phyloP scores from a whole-genome alignment of 2,329 filamentous ascomycete species.

The Trichoderma sp. region DNA sequence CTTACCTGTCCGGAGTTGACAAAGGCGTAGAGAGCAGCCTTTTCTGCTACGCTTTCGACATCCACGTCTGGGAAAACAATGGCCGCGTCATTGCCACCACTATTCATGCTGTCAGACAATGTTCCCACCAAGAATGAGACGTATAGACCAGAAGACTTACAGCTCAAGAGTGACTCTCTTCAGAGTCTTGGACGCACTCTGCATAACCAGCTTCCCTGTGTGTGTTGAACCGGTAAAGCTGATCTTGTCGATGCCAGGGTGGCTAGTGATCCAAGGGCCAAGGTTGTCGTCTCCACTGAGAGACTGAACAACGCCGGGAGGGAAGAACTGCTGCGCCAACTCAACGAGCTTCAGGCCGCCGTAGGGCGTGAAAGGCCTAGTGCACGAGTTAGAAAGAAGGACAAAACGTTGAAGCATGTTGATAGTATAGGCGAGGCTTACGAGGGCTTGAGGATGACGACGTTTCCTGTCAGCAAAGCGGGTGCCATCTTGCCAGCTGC shows the following conservation, averaged over 20 bases:
- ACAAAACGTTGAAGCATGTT: not conserved
- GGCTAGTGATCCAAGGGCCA: conserved; percentile 58
- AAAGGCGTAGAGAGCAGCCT: conserved; percentile 47
- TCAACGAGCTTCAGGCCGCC: conserved; percentile 60
- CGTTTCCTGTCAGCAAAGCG: conserved; percentile 58
- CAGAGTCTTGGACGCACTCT: conserved; percentile 63
- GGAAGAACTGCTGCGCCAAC: conserved; percentile 58
- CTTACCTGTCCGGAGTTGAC: conserved; percentile 51
- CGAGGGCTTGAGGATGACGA: conserved; percentile 59
- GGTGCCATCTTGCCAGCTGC: conserved; percentile 57
- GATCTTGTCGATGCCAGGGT: conserved; percentile 62
- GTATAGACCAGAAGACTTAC: not conserved
- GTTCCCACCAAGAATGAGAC: not conserved
- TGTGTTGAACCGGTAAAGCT: conserved; percentile 73
- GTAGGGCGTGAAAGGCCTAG: conserved; percentile 56
- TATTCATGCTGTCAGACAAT: not conserved
- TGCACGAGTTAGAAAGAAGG: not conserved
- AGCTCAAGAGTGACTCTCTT: conserved; percentile 69
- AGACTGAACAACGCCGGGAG: conserved; percentile 62
- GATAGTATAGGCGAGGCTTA: not conserved
- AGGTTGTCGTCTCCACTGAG: conserved; percentile 63
- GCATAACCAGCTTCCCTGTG: conserved; percentile 73
- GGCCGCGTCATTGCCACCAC: conserved; percentile 66
- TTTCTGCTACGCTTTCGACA: conserved; percentile 35
- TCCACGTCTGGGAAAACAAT: conserved; percentile 50